These are phyloP conservation scores for Colletotrichum liriopes DNA, from an alignment of 2,329 filamentous ascomycete genomes.

Conservation along the genomic window DNA sequence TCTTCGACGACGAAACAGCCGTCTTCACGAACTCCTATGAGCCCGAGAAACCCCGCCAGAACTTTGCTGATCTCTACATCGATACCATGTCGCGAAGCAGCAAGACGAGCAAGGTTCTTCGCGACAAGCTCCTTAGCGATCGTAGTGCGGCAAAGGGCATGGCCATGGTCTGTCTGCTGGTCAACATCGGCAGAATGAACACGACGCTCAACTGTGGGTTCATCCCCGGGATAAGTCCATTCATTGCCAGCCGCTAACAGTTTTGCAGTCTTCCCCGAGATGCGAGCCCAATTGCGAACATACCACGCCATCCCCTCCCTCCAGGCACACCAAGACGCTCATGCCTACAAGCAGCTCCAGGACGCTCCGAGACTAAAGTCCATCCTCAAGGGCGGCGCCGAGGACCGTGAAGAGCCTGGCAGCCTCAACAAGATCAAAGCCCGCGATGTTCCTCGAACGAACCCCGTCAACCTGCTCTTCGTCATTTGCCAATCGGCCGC, in stretches of 20 bases:
- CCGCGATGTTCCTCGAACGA: conserved; percentile 80
- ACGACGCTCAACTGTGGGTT: conserved; percentile 94
- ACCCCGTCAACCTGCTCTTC: conserved; percentile 97
- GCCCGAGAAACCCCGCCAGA: conserved; percentile 70
- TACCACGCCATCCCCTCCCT: conserved; percentile 98
- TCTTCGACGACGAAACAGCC: conserved; percentile 81
- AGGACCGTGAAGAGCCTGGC: conserved; percentile 88
- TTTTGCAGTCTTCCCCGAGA: conserved; percentile 91
- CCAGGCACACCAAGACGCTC: conserved; percentile 94
- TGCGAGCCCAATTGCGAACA: conserved; percentile 96
- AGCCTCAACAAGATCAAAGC: conserved; percentile 87
- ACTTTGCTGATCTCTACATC: conserved; percentile 96
- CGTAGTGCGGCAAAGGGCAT: conserved; percentile 94
- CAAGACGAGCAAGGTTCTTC: conserved; percentile 98
- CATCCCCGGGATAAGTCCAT: conserved; percentile 32
- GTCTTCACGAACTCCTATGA: conserved; percentile 97
- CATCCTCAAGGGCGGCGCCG: conserved; percentile 95
- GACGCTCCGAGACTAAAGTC: conserved; percentile 97
- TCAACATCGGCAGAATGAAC: conserved; percentile 99
- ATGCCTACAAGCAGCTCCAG: conserved; percentile 97
- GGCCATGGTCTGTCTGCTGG: conserved; percentile 98
- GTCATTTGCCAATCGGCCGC: conserved; percentile 91
- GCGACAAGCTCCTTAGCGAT: conserved; percentile 95
- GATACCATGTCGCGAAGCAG: conserved; percentile 98
- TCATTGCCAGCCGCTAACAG: conserved; percentile 41